phyloP scores from a whole-genome alignment of 2,329 filamentous ascomycete genomes.

The Penicillium sp. region DNA sequence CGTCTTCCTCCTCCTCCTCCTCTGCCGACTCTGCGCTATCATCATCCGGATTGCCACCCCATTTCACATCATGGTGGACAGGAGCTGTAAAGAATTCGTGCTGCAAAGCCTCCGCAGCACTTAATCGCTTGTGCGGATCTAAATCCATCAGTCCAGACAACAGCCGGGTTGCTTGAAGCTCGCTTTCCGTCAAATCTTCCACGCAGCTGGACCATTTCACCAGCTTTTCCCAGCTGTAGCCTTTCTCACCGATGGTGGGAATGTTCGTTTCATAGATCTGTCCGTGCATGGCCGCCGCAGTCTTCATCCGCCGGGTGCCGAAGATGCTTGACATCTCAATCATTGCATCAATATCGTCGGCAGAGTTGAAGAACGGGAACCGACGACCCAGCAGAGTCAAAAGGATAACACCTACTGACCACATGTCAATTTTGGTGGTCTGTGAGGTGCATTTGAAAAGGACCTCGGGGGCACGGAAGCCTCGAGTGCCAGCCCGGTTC shows the following conservation, averaged over 20 bases:
- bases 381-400: conserved; percentile 88
- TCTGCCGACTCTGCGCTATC: conserved; percentile 36
- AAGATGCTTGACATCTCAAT: conserved; percentile 97
- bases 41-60: conserved; percentile 36
- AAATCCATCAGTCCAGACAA: conserved; percentile 44
- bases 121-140: conserved; percentile 42
- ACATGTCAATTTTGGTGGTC: conserved; percentile 90
- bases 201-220: conserved; percentile 90
- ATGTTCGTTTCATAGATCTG: conserved; percentile 90
- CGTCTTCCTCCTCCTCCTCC: conserved; percentile 33
- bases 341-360: conserved; percentile 96
- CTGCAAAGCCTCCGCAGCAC: conserved; percentile 43
- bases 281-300: conserved; percentile 77
- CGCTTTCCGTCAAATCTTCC: conserved; percentile 52
- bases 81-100: conserved; percentile 47
- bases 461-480: conserved; percentile 94
- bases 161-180: conserved; percentile 46
- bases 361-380: conserved; percentile 97
- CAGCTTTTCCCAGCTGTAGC: conserved; percentile 88
- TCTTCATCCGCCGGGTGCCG: conserved; percentile 77
- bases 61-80: conserved; percentile 39
- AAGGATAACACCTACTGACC: conserved; percentile 95
- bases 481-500: conserved; percentile 89
- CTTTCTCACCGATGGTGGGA: conserved; percentile 79
- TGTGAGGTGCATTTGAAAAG: conserved; percentile 96